Percentiles rank a stretch among this genome's conserved stretches.
These are phyloP conservation scores for Handroanthus guayacan DNA, from an alignment of 257 asterid genomes.

Conservation along the genomic window DNA sequence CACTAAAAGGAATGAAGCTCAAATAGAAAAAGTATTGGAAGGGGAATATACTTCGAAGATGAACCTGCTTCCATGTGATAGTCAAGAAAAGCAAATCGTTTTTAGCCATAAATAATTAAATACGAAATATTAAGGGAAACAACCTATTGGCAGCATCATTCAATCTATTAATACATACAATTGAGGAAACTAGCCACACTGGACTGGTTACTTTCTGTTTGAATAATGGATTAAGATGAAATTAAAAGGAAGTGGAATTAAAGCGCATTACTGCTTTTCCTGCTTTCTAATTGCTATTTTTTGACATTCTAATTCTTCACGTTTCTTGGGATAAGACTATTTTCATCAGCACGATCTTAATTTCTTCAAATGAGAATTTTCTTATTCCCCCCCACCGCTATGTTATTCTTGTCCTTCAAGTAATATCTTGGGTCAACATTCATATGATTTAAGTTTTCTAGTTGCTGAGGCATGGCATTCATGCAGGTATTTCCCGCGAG, in stretches of 20 bases:
- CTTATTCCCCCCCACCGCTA: not conserved
- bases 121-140: not conserved
- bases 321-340: not conserved
- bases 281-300: not conserved
- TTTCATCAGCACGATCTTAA: not conserved
- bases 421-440: not conserved
- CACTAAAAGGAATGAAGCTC: too few species aligned
- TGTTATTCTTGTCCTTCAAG: not conserved
- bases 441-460: not conserved
- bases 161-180: not conserved
- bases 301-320: not conserved
- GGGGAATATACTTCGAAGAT: too few species aligned
- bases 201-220: not conserved
- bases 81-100: too few species aligned
- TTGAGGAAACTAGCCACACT: not conserved
- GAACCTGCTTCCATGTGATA: too few species aligned
- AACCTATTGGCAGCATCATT: not conserved
- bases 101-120: too few species aligned
- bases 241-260: not conserved
- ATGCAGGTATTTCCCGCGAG: slow-evolving; percentile 47
- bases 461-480: slow-evolving; percentile 20
- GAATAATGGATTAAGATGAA: not conserved
- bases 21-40: too few species aligned
- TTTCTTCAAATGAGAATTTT: not conserved
- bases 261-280: not conserved